Evolutionary conservation across 2,329 filamentous ascomycete species (phyloP).

Genomic region (Hawksworthiomyces lignivorus): DNA sequence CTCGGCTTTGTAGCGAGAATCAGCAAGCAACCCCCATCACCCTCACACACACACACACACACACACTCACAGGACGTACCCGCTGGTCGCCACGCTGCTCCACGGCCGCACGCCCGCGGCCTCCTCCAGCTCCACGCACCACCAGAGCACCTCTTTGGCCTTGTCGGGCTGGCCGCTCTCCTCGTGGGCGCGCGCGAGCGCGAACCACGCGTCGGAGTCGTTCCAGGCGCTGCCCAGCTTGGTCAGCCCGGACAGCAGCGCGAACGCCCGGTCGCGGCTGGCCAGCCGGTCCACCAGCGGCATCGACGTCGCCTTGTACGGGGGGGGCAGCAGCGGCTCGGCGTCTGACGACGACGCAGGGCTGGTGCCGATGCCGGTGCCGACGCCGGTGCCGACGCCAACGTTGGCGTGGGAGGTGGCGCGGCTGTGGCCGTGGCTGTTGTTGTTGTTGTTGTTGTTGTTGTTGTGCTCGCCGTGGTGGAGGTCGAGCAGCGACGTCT

Average conservation of each 20-base stretch:
- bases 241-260: slow-evolving; percentile 72
- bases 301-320: slow-evolving; percentile 52
- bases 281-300: slow-evolving; percentile 76
- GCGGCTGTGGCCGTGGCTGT: background rate
- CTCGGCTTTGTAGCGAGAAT: too few relatives aligned
- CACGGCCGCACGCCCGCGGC: slow-evolving; percentile 71
- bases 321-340: slow-evolving; percentile 35
- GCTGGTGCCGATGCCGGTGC: too few relatives aligned
- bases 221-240: slow-evolving; percentile 87
- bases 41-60: too few relatives aligned
- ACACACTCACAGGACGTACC: slow-evolving; percentile 59
- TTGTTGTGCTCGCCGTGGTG: background rate
- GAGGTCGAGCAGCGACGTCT: background rate
- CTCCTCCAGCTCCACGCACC: slow-evolving; percentile 94
- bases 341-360: background rate
- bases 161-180: slow-evolving; percentile 77
- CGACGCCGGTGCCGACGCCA: too few relatives aligned
- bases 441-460: background rate
- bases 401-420: background rate
- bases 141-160: slow-evolving; percentile 91
- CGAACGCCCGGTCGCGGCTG: slow-evolving; percentile 81
- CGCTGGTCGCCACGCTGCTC: slow-evolving; percentile 59
- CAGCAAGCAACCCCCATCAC: background rate
- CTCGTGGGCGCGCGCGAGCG: slow-evolving; percentile 79
- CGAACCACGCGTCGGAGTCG: slow-evolving; percentile 86